Base-by-base conservation (phyloP, 306 rosid genomes). In the Rosa multiflora region DNA sequence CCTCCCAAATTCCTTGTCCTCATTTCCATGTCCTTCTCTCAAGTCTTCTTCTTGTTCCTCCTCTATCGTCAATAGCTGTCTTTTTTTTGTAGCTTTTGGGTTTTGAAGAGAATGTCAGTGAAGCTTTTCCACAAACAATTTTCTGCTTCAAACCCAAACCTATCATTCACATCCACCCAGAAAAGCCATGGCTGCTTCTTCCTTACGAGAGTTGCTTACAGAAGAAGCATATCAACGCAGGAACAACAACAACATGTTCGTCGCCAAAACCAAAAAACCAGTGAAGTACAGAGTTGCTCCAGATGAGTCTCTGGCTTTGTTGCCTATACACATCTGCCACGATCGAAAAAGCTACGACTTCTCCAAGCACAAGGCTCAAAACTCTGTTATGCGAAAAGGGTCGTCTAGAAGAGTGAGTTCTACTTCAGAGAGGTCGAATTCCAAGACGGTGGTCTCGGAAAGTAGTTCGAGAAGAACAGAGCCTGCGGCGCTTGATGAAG, bases 181-280 rank as follows among this genome's bases (percentile, higher is more conserved):
- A 40, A 47, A 91, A 87, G 95, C 67, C 39, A 67, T 67, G 71
- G 48, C 48, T 37, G 87, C 74, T 67, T 71, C 91, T 73, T 93
- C 98, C 80, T 84, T 94, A 6, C 78, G 76, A 73, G 84, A 91
- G 39, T 82, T 90, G 40, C 96, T 94, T 52, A 80, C 88, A n/a
- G 81, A 89, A 26, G 97, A 94, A 85, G 86, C 88, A 55, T 79
- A 85, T 44, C 43, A 80, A n/a, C 84, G 77, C 46, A 43, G 77
- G 20, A 81, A 43, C 3, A 52, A 26, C 5, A 56, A 32, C 4
- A 66, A 66, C 13, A 53, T 26, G 39, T 11, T 70, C 21, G 40
- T 61, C 78, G 35, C 52, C 61, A 70, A 35, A 15, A 7, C 47
- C 46, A 81, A 40, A 17, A 87, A 82, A 10, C 55, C 81, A 53